Evolutionary conservation across 345 rosid genomes (phyloP), one percentile per base, ranked within the genome.

Genomic region (Boechera retrofracta): DNA sequence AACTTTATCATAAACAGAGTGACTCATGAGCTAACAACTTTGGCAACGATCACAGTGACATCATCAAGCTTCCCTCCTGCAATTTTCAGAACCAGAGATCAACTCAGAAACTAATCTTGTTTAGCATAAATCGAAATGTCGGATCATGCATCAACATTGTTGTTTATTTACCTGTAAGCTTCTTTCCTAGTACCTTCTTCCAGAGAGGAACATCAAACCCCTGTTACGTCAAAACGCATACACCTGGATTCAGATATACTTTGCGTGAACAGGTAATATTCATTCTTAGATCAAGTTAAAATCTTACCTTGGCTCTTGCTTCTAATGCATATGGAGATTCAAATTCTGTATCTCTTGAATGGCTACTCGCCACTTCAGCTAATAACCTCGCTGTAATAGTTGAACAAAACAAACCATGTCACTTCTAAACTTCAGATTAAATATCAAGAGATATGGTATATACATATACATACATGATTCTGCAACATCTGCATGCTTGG

Each of bases 51-150:
- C 64, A 89, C 98, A n/a, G 97, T 91, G 16, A 91, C 82, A 72
- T 89, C 97, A 60, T 89, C 92, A n/a, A 87, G 89, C 81, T 92
- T 94, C 73, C 98, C 97, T 80, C 97, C 97, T 90, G 90, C 48
- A 61, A 59, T 32, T 57, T 33, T n/a, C 44, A 64, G 52, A 48
- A 41, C n/a, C 24, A 48, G 3, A 41, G 49, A 66, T 70, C 74
- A 74, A 69, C 21, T 78, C 54, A 57, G 55, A 58, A 51, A 5
- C 42, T 61, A 61, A 31, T 60, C 1, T 11, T 62, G 31, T 28
- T 45, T 10, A 36, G 2, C 28, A 18, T 31, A 5, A 41, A 33
- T 21, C 41, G 35, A 49, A 49, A 65, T 42, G 62, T 6, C 3
- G 4, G 21, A 6, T 7, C n/a, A 33, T 5, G 11, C 10, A 57